Conservation (phyloP, 176 grass and related monocot genomes). For the Rhynchospora breviuscula region DNA sequence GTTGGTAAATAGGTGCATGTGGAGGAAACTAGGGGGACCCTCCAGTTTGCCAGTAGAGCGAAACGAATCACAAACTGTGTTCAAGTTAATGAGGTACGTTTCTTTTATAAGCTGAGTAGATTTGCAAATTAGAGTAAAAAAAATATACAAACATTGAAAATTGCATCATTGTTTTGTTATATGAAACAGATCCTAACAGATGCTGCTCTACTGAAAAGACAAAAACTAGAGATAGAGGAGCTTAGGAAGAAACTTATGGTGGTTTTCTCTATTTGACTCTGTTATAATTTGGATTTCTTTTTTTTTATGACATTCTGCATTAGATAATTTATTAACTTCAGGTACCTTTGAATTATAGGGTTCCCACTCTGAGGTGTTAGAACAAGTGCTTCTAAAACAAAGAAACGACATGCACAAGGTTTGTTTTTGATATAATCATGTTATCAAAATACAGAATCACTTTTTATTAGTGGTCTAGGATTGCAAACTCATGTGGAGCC, state of each 20-base stretch:
- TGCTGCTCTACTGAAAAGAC: conserved; percentile 82
- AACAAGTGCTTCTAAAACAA: conserved; percentile 86
- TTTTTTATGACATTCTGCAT: conserved; percentile 15
- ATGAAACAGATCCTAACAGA: conserved; percentile 72
- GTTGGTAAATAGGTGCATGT: conserved; percentile 49
- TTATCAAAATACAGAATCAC: not conserved
- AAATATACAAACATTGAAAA: not conserved
- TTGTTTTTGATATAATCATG: not conserved
- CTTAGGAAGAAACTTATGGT: conserved; percentile 81
- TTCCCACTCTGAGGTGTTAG: conserved; percentile 87
- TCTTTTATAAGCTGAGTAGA: not conserved
- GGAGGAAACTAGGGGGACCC: conserved; percentile 89
- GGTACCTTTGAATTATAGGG: conserved; percentile 53
- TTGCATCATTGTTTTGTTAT: not conserved
- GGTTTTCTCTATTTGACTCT: conserved; percentile 13
- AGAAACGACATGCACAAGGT: conserved; percentile 98
- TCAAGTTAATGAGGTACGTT: conserved; percentile 87
- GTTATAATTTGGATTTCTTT: not conserved
- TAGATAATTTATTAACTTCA: conserved; percentile 22
- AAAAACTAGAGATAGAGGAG: conserved; percentile 93
- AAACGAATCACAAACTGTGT: conserved; percentile 92
- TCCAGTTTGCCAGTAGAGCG: conserved; percentile 96
- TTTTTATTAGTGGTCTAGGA: not conserved
- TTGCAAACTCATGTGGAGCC: not conserved
- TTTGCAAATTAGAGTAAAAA: conserved; percentile 2